Evolutionary conservation across 2,329 filamentous ascomycete species (phyloP), one percentile per base, ranked within the genome.

Genomic region (Tolypocladium pustulatum): DNA sequence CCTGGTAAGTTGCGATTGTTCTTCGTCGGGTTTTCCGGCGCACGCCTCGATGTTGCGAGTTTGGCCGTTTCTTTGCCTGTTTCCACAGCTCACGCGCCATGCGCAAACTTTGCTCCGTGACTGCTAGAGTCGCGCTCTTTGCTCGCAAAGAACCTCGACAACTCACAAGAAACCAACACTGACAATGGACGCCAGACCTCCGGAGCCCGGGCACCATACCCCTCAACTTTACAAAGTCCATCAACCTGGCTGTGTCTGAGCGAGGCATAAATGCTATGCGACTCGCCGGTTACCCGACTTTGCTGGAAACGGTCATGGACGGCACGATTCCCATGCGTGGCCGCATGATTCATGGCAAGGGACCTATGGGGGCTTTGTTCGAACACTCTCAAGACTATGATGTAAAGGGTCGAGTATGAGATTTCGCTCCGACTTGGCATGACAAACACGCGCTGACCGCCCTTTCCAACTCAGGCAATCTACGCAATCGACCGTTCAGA

Each of bases 171-270:
- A n/a, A n/a, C 49, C 49, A 22, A 22, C 2, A 4, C 49, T 53
- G 49, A 36, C 49, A 30, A 59, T 38, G 36, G 36, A 22, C 8
- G 38, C n/a, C 38, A 97, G 94, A 99, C 76, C 85, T 97, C 55
- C 86, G 94, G 46, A 86, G 95, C 70, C 86, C 89, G 2, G 82
- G 84, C 2, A 96, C 90, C 0, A 85, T 86, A 36, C 92, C 93
- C 3, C 80, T 97, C 61, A 97, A 97, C 73, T 97, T 97, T 70
- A 96, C 92, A 61, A 96, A 91, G 72, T 97, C 94, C n/a, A 99
- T 99, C 78, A 99, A 99, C 69, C 77, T 99, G 58, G 93, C 94
- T 27, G 79, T 99, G 0, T 97, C 94, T 0, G 92, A 97, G 71
- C 86, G 94, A 60, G 94, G 94, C 37, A 92, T 97, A 71, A 89